Percentiles rank a stretch among this genome's conserved stretches.
These are phyloP conservation scores for Metschnikowia peoriensis DNA, from an alignment of 805 yeast species.

Conservation along the genomic window DNA sequence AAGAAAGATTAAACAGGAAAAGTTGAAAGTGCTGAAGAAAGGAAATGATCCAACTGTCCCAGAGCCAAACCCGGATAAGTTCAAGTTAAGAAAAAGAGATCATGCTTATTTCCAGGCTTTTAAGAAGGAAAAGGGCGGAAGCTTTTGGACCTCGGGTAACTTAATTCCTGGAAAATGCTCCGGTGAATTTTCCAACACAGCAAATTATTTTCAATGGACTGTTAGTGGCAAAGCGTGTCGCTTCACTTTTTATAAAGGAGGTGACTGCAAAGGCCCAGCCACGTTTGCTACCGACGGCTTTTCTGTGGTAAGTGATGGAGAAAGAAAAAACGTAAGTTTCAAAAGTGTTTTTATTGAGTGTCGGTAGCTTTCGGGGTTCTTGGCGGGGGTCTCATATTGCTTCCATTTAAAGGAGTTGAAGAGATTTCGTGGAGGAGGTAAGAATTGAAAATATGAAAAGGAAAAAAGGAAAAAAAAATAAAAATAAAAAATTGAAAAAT, in stretches of 20 bases:
- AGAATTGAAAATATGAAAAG: too few relatives aligned
- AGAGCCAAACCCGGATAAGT: too few relatives aligned
- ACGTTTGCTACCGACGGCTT: background rate
- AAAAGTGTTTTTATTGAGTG: background rate
- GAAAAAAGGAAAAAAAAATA: too few relatives aligned
- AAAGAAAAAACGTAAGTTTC: background rate
- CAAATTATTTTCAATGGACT: background rate
- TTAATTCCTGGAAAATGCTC: background rate
- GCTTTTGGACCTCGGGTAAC: background rate
- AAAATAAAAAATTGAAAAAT: too few relatives aligned
- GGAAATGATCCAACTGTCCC: too few relatives aligned
- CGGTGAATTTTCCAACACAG: background rate
- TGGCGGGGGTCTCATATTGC: too few relatives aligned
- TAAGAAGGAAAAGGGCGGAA: background rate
- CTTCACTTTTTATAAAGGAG: background rate
- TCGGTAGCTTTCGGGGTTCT: background rate
- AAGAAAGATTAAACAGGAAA: too few relatives aligned
- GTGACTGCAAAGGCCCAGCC: background rate
- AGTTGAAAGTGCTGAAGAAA: too few relatives aligned
- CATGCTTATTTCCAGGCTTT: too few relatives aligned
- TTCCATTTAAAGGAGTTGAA: too few relatives aligned
- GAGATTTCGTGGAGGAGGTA: too few relatives aligned
- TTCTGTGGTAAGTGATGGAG: background rate
- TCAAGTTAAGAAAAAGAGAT: too few relatives aligned
- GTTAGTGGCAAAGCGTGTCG: background rate